phyloP scores from a whole-genome alignment of 768 basidiomycete genomes.

The Austroboletus festivus region DNA sequence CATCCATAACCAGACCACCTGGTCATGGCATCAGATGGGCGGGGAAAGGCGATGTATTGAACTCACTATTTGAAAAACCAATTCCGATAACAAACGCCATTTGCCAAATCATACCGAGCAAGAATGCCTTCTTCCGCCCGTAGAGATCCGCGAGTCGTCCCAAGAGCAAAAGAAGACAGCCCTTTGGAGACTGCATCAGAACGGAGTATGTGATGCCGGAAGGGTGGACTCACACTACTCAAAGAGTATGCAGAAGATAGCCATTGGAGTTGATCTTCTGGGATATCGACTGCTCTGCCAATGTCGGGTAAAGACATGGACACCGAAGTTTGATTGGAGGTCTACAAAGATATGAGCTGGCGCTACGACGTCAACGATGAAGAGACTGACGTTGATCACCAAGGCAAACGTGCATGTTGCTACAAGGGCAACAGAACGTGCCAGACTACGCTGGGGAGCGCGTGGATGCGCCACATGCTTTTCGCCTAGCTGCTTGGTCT shows the following conservation, averaged over 20 bases:
- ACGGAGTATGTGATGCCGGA: not conserved
- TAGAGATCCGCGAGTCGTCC: slow-evolving; percentile 81
- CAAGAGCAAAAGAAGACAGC: slow-evolving; percentile 71
- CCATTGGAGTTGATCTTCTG: slow-evolving; percentile 61
- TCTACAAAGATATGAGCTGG: slow-evolving; percentile 19
- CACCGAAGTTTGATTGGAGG: slow-evolving; percentile 40
- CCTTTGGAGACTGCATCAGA: slow-evolving; percentile 43
- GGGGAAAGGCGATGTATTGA: not conserved
- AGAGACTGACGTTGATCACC: slow-evolving; percentile 33
- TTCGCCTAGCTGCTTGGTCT: slow-evolving; percentile 9
- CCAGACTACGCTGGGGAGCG: slow-evolving; percentile 17
- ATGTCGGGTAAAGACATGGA: slow-evolving; percentile 54
- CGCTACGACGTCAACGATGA: not conserved
- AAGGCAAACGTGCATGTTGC: slow-evolving; percentile 40
- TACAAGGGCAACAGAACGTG: slow-evolving; percentile 31
- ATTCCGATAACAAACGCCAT: slow-evolving; percentile 59
- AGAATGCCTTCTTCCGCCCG: slow-evolving; percentile 68
- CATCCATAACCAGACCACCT: slow-evolving; percentile 60
- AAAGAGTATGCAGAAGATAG: slow-evolving; percentile 63
- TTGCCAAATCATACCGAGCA: slow-evolving; percentile 54
- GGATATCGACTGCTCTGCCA: slow-evolving; percentile 45
- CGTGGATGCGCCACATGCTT: not conserved
- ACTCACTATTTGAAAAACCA: slow-evolving; percentile 56
- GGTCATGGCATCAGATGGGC: not conserved
- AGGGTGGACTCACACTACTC: slow-evolving; percentile 51